Conservation (phyloP, 2,329 filamentous ascomycete species). For the Neurospora sp. region DNA sequence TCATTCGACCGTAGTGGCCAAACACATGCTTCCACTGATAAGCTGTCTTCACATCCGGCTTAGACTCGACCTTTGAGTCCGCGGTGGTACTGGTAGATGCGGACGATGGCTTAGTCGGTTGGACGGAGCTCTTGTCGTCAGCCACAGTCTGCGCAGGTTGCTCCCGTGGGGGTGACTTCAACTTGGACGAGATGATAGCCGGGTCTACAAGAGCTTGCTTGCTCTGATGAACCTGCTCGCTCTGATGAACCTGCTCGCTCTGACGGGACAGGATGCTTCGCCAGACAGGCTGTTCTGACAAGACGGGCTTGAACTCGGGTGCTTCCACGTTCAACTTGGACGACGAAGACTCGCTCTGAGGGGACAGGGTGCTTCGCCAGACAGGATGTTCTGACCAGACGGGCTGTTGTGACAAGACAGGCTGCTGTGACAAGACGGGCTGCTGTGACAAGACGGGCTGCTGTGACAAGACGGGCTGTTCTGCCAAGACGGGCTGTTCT, state of each 20-base stretch:
- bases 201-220: not conserved
- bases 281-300: too few species aligned
- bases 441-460: too few species aligned
- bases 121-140: slow-evolving; percentile 21
- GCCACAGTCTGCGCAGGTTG: slow-evolving; percentile 16
- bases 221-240: not conserved
- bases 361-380: too few species aligned
- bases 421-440: too few species aligned
- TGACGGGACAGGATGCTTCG: too few species aligned
- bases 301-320: too few species aligned
- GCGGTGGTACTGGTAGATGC: slow-evolving; percentile 9
- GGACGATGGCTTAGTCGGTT: slow-evolving; percentile 16
- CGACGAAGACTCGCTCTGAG: too few species aligned
- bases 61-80: slow-evolving; percentile 22
- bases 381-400: too few species aligned
- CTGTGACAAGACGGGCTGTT: too few species aligned
- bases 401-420: too few species aligned
- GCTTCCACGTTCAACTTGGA: too few species aligned
- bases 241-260: not conserved
- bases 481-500: too few species aligned
- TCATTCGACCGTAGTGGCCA: not conserved
- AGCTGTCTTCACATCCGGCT: slow-evolving; percentile 13
- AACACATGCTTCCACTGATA: not conserved
- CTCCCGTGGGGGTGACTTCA: not conserved
- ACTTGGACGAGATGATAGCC: not conserved